phyloP scores from a whole-genome alignment of 495 filamentous ascomycete species.

The Zalerion maritima region DNA sequence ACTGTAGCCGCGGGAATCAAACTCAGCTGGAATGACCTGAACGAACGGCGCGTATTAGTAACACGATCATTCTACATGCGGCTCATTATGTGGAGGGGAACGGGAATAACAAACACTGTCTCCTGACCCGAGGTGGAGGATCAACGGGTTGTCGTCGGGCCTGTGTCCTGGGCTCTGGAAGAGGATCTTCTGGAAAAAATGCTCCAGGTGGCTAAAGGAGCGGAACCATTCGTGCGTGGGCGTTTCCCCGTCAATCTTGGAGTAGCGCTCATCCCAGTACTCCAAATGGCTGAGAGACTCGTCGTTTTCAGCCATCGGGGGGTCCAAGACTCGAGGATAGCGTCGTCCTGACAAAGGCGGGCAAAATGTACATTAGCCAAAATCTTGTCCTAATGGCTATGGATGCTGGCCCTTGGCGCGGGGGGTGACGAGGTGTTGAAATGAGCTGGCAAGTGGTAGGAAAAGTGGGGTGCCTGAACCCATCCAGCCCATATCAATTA shows the following conservation, averaged over 20 bases:
- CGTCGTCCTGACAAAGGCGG: too few relatives aligned
- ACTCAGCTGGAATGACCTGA: constrained; percentile 35
- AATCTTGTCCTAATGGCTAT: too few relatives aligned
- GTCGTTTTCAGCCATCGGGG: constrained; percentile 8
- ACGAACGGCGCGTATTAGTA: not conserved
- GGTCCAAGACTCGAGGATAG: too few relatives aligned
- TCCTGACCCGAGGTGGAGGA: constrained; percentile 45
- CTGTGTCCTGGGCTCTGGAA: constrained; percentile 10
- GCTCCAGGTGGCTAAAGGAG: constrained; percentile 29
- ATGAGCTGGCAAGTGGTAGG: too few relatives aligned
- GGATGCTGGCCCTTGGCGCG: too few relatives aligned
- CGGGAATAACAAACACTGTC: constrained; percentile 32
- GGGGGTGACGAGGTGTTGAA: too few relatives aligned
- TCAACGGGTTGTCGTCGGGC: constrained; percentile 14
- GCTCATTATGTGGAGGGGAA: constrained; percentile 1
- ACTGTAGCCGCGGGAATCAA: constrained; percentile 31
- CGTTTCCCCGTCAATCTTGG: constrained; percentile 11
- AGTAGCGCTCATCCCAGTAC: constrained; percentile 40
- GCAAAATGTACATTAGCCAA: too few relatives aligned
- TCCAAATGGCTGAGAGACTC: constrained; percentile 23
- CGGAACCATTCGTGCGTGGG: constrained; percentile 39
- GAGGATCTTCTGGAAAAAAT: constrained; percentile 32
- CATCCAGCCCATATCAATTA: too few relatives aligned
- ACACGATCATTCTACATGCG: constrained; percentile 3
- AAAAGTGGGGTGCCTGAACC: too few relatives aligned